Evolutionary conservation across 2,329 filamentous ascomycete species (phyloP).

Genomic region (Stagonosporopsis tanaceti): DNA sequence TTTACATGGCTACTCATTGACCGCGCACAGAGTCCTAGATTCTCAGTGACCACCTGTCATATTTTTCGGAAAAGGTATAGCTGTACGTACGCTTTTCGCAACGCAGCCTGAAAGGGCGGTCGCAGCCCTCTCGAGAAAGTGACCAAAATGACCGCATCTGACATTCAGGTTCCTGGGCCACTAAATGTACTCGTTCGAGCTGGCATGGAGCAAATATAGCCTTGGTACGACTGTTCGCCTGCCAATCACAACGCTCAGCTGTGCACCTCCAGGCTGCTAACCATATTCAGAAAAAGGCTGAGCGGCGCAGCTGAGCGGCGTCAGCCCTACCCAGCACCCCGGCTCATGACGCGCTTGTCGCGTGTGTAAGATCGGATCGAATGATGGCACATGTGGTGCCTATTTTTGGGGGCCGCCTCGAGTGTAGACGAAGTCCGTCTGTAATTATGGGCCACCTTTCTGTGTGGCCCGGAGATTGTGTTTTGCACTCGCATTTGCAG

Average conservation of each 20-base stretch:
- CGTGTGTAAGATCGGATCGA: constrained; percentile 29
- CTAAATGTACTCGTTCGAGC: constrained; percentile 14
- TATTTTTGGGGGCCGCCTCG: constrained; percentile 38
- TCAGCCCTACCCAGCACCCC: constrained; percentile 36
- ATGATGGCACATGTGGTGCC: constrained; percentile 13
- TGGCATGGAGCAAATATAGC: constrained; percentile 21
- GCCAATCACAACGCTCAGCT: constrained; percentile 12
- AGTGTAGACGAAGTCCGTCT: constrained; percentile 2
- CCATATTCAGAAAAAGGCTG: constrained; percentile 27
- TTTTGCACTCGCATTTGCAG: neutral
- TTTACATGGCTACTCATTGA: too few species aligned
- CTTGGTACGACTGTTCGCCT: constrained; percentile 2
- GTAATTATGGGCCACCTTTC: constrained; percentile 2
- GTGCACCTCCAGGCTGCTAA: neutral
- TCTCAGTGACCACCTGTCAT: neutral
- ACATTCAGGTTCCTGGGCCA: neutral
- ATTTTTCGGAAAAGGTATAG: neutral
- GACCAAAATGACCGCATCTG: constrained; percentile 3
- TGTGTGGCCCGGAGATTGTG: constrained; percentile 15
- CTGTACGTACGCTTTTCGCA: neutral
- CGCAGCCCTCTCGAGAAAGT: neutral
- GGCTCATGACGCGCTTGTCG: constrained; percentile 34
- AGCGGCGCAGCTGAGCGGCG: constrained; percentile 26
- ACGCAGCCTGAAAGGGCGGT: neutral
- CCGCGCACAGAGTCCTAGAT: too few species aligned